Percentiles rank a stretch among this genome's conserved stretches.
Conservation (phyloP, 225 moss, liverwort and hornwort genomes). For the Sphagnum contortum region DNA sequence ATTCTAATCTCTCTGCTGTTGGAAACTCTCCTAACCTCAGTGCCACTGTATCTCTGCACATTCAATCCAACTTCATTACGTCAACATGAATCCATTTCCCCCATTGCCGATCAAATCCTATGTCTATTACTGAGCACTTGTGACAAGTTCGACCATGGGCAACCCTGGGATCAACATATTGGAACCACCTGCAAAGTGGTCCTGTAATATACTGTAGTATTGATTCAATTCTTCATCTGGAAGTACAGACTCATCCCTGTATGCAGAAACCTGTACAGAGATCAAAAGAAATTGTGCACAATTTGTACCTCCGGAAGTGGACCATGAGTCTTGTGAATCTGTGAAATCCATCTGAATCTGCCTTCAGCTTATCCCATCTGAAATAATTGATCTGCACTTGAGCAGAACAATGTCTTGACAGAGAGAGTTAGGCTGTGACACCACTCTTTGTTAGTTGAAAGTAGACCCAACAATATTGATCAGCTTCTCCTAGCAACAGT, state of each 20-base stretch:
- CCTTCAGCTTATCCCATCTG: constrained; percentile 62
- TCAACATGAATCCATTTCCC: too few species aligned
- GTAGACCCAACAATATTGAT: too few species aligned
- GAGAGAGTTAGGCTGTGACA: too few species aligned
- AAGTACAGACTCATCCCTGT: too few species aligned
- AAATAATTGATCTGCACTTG: constrained; percentile 73
- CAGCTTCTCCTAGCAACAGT: too few species aligned
- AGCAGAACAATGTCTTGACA: constrained; percentile 4
- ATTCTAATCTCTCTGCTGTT: constrained; percentile 68
- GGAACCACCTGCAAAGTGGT: background rate
- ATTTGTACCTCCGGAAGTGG: constrained; percentile 60
- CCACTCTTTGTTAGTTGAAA: too few species aligned
- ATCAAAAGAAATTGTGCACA: too few species aligned
- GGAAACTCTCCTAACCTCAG: constrained; percentile 62
- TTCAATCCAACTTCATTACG: background rate
- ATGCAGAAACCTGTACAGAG: too few species aligned
- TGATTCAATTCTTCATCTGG: too few species aligned
- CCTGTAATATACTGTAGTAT: background rate
- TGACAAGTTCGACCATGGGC: background rate
- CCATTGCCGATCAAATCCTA: constrained; percentile 4
- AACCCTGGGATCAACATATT: background rate
- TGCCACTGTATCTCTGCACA: constrained; percentile 52
- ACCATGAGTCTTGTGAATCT: constrained; percentile 67
- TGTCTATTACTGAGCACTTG: constrained; percentile 1
- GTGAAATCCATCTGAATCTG: constrained; percentile 62